These are phyloP conservation scores for Vitis cinerea DNA, from an alignment of 164 flowering plant species.

Conservation along the genomic window DNA sequence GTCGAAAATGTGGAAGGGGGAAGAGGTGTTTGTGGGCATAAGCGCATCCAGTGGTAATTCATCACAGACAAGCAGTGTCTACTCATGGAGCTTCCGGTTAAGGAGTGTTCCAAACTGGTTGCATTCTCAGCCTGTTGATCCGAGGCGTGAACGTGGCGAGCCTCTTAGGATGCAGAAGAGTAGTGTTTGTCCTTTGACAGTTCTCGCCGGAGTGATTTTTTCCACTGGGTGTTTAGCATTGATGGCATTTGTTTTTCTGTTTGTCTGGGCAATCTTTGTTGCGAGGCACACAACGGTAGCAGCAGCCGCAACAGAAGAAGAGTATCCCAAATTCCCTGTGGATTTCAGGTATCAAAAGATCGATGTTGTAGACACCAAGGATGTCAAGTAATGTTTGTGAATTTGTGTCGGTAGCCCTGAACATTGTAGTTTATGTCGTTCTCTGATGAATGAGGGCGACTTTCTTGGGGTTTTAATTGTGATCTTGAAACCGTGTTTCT, in stretches of 20 bases:
- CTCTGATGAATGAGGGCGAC: too few relatives aligned
- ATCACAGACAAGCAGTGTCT: slow-evolving; percentile 19
- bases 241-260: slow-evolving; percentile 21
- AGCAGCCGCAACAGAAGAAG: background rate
- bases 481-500: too few relatives aligned
- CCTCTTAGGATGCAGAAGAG: slow-evolving; percentile 3
- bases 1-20: slow-evolving; percentile 18
- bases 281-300: slow-evolving; percentile 10
- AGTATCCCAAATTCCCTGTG: background rate
- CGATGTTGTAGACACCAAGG: slow-evolving; percentile 1
- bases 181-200: slow-evolving; percentile 7
- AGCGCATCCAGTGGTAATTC: slow-evolving; percentile 18
- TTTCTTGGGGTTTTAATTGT: too few relatives aligned
- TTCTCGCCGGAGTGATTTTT: slow-evolving; percentile 29
- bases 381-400: too few relatives aligned
- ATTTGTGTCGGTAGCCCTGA: too few relatives aligned
- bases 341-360: slow-evolving; percentile 29
- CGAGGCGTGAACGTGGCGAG: slow-evolving; percentile 6
- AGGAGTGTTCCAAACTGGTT: slow-evolving; percentile 16
- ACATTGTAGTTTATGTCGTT: too few relatives aligned
- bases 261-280: slow-evolving; percentile 22
- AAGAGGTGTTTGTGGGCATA: slow-evolving; percentile 27
- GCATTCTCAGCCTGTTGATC: slow-evolving; percentile 36
- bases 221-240: slow-evolving; percentile 30
- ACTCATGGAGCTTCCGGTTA: slow-evolving; percentile 26